Conservation (phyloP, 257 asterid genomes). For the Fraxinus excelsior region DNA sequence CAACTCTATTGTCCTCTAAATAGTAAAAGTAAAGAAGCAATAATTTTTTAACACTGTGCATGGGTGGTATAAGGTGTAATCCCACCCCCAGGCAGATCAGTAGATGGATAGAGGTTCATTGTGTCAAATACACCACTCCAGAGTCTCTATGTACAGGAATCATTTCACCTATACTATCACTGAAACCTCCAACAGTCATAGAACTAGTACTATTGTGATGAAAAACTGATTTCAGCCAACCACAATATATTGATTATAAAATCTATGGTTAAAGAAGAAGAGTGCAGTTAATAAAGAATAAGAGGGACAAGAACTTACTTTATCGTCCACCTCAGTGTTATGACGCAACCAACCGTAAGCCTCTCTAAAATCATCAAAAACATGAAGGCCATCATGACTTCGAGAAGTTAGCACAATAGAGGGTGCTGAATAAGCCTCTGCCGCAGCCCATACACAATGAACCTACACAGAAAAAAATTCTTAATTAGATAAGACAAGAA, state of each 20-base stretch:
- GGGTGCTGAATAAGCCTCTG: constrained; percentile 99
- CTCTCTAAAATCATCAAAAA: constrained; percentile 99
- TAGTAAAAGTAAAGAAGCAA: not conserved
- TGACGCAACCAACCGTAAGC: constrained; percentile 98
- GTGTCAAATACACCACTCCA: not conserved
- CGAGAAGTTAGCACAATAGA: constrained; percentile 92
- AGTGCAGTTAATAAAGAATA: constrained; percentile 11
- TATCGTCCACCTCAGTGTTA: constrained; percentile 97
- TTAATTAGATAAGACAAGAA: constrained; percentile 24
- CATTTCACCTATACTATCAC: not conserved
- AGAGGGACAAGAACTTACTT: constrained; percentile 53
- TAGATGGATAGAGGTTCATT: not conserved
- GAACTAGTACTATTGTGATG: not conserved
- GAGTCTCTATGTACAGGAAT: not conserved
- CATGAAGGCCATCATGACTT: constrained; percentile 86
- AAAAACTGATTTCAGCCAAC: not conserved
- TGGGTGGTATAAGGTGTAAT: not conserved
- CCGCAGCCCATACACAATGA: constrained; percentile 99
- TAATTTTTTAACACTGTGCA: not conserved
- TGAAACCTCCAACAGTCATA: not conserved
- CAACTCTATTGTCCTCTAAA: not conserved
- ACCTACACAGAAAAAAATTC: constrained; percentile 46
- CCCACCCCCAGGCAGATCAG: not conserved
- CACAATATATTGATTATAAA: not conserved
- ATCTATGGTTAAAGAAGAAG: not conserved